Evolutionary conservation across 306 rosid species (phyloP).

Genomic region (Lathyrus tuberosus): DNA sequence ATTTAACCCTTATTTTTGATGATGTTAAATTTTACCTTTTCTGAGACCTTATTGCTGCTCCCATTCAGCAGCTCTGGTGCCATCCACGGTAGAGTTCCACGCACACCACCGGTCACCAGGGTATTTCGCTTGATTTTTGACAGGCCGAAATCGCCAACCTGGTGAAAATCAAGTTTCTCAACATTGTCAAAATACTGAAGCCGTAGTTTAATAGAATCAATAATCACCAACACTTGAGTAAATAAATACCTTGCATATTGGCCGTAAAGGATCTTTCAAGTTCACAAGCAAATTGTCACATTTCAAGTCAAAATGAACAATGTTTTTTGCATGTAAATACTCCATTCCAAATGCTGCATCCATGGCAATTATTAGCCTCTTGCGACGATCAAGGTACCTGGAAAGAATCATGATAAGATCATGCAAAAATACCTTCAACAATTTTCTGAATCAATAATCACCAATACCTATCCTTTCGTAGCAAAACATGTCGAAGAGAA

Average conservation of each 20-base stretch:
- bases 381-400: constrained; percentile 88
- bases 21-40: constrained; percentile 58
- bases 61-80: constrained; percentile 89
- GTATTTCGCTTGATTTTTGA: constrained; percentile 87
- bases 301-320: constrained; percentile 90
- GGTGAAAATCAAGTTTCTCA: constrained; percentile 32
- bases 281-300: constrained; percentile 94
- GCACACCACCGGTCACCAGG: constrained; percentile 86
- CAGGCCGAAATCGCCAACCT: constrained; percentile 95
- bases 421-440: no score
- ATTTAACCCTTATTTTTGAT: not conserved
- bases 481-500: constrained; percentile 77
- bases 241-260: constrained; percentile 83
- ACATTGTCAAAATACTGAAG: constrained; percentile 19
- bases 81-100: constrained; percentile 97
- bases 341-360: constrained; percentile 99
- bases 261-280: constrained; percentile 77
- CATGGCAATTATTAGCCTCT: constrained; percentile 88
- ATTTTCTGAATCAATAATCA: no score
- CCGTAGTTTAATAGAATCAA: constrained; percentile 19
- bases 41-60: constrained; percentile 87
- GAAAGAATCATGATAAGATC: constrained; percentile 40
- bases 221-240: not conserved
- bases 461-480: constrained; percentile 73
- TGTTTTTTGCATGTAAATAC: constrained; percentile 82